phyloP scores from a whole-genome alignment of 2,329 filamentous ascomycete species.

The Bipolaris sorokiniana region DNA sequence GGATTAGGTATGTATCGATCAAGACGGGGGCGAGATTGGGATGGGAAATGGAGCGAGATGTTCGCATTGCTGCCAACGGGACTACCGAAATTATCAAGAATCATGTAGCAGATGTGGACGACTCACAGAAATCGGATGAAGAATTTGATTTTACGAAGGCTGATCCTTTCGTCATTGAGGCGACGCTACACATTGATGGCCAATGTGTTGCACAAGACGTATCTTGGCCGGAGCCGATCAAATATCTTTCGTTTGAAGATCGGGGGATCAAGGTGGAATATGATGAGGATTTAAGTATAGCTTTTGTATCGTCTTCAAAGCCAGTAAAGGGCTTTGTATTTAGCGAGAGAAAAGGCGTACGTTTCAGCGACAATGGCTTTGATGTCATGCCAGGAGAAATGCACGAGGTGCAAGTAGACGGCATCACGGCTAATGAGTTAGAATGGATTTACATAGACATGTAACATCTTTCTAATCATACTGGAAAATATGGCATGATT shows the following conservation, averaged over 20 bases:
- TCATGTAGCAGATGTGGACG: constrained; percentile 10
- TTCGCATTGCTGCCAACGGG: constrained; percentile 59
- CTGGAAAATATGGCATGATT: no score
- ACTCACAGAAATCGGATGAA: not conserved
- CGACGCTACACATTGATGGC: constrained; percentile 57
- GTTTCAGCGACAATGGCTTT: constrained; percentile 38
- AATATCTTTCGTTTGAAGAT: constrained; percentile 61
- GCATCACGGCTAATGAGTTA: constrained; percentile 13
- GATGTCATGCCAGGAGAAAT: constrained; percentile 32
- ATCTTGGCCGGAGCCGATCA: constrained; percentile 67
- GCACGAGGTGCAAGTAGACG: constrained; percentile 23
- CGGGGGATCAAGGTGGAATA: constrained; percentile 52
- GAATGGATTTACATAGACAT: constrained; percentile 33
- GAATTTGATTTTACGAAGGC: constrained; percentile 56
- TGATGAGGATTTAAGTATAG: constrained; percentile 44
- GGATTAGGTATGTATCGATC: constrained; percentile 61
- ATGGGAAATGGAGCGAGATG: constrained; percentile 51
- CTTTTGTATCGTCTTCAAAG: constrained; percentile 55
- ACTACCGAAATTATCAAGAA: constrained; percentile 59
- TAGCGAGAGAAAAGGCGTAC: constrained; percentile 24
- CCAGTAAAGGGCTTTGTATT: constrained; percentile 66
- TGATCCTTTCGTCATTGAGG: constrained; percentile 60
- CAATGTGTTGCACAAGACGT: constrained; percentile 59
- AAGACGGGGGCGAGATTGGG: constrained; percentile 59
- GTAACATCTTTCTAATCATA: constrained; percentile 2